Evolutionary conservation across 139 green algal species (phyloP), one percentile per base, ranked within the genome.

Genomic region (Coelastrella sp.): DNA sequence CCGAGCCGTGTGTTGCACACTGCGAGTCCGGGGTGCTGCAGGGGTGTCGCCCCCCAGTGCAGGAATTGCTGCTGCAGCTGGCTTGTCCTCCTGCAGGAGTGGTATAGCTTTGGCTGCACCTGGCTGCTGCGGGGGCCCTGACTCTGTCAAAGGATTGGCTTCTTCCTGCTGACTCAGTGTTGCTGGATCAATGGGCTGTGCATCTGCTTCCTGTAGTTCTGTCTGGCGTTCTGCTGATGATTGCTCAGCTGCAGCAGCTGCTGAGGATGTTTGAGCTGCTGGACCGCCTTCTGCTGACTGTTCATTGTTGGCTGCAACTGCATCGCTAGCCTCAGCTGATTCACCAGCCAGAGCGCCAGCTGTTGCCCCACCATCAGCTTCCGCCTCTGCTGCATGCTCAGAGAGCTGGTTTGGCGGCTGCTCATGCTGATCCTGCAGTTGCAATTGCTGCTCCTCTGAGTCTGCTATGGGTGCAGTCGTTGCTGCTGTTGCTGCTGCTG

Each of bases 401-500:
- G 0, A 7, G n/a, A 17, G 9, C 62, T 53, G 35, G 40, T 40
- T 35, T n/a, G 43, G 27, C 32, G 19, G 72, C 9, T 66, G 72
- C 30, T 80, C 27, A 15, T 32, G 72, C 45, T 80, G 75, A 11
- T 38, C 7, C 40, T 25, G 30, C 41, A 37, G 73, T 5, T 35
- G 48, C 17, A 50, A 32, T 5, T 9, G 38, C 19, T 51, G 7
- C 73, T 68, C 48, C 35, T n/a, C 35, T n/a, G 15, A 9, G 13
- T 35, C 35, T 34, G 0, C 35, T 34, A 19, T 48, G 32, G 48
- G 15, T n/a, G 48, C 45, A n/a, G 30, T 48, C 27, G 27, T 1
- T 21, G 32, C 67, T 76, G 67, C 67, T 34, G 34, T 37, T 76
- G 67, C 64, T 73, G 67, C 9, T 17, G 21, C 67, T n/a, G n/a